phyloP scores from a whole-genome alignment of 441 rosid genomes.

The Mallotus japonicus region DNA sequence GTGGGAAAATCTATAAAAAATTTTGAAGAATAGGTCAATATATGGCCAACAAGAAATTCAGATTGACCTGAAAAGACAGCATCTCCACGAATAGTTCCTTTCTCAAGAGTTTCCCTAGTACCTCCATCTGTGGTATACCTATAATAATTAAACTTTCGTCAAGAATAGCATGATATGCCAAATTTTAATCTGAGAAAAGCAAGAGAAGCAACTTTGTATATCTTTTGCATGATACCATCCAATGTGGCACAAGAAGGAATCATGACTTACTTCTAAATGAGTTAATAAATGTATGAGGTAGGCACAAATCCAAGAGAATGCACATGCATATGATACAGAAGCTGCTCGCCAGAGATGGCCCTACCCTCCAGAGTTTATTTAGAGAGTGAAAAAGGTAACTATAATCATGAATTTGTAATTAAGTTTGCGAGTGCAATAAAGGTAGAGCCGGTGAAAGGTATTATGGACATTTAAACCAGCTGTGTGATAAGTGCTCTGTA shows the following conservation, averaged over 20 bases:
- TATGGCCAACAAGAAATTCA: neutral
- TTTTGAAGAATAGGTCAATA: neutral
- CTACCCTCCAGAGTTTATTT: constrained; percentile 7
- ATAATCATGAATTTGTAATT: neutral
- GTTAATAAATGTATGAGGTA: neutral
- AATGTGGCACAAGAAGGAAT: neutral
- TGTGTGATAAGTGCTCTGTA: neutral
- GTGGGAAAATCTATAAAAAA: neutral
- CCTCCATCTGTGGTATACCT: constrained; percentile 99
- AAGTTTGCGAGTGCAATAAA: neutral
- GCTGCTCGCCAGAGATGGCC: neutral
- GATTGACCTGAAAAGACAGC: constrained; percentile 76
- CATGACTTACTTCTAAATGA: neutral
- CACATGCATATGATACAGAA: neutral
- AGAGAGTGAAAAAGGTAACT: neutral
- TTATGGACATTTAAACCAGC: neutral
- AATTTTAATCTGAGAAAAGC: constrained; percentile 3
- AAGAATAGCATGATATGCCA: constrained; percentile 8
- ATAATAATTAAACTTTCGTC: constrained; percentile 24
- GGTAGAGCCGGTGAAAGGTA: neutral
- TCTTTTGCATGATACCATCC: constrained; percentile 4
- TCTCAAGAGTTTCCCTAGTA: constrained; percentile 60
- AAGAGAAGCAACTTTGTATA: no score
- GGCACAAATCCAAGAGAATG: constrained; percentile 4
- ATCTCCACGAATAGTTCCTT: constrained; percentile 66